Evolutionary conservation across 169 alveolate species (phyloP), one percentile per base, ranked within the genome.

Genomic region (Eimeria sp.): DNA sequence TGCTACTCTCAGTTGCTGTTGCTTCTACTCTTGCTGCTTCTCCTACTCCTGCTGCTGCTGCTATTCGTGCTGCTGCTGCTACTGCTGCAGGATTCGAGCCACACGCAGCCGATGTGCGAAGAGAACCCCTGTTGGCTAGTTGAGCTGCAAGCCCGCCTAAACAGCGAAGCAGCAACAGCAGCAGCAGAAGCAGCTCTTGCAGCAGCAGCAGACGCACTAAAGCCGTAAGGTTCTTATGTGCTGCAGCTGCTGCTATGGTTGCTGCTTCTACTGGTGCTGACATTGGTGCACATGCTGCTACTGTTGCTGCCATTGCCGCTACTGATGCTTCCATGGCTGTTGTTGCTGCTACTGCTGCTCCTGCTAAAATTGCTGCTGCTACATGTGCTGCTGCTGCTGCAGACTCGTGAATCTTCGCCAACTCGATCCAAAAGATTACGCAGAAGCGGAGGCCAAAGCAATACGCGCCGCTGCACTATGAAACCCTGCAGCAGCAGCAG

Each of bases 171-270:
- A 73, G 84, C 51, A 10, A 73, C 49, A n/a, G 84, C 84, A n/a
- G 84, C 84, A 40, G 84, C 84, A 73, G 84, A 73, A 73, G 84
- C 84, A 73, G 84, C 84, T 7, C 84, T 73, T n/a, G 49, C 84
- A 5, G 84, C 84, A 11, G 84, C 34, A 27, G 84, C 84, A 73
- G 84, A 73, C 10, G 22, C 84, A 22, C 84, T 73, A 25, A 22
- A 73, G 22, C 84, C 84, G 84, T 73, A 73, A 73, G 84, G 40
- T 34, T 34, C 40, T 2, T 34, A 34, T 34, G 3, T 65, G 43
- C 34, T 65, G 76, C 76, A 16, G 43, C 76, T 65, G 76, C 76
- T 65, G 4, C 76, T 65, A 27, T 27, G 2, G 16, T 27, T 65
- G n/a, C 76, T 16, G 76, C 76, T 65, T 4, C n/a, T 65, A 27